These are phyloP conservation scores for Hyaloscypha hepaticicola DNA, from an alignment of 495 filamentous ascomycete genomes.

Conservation along the genomic window DNA sequence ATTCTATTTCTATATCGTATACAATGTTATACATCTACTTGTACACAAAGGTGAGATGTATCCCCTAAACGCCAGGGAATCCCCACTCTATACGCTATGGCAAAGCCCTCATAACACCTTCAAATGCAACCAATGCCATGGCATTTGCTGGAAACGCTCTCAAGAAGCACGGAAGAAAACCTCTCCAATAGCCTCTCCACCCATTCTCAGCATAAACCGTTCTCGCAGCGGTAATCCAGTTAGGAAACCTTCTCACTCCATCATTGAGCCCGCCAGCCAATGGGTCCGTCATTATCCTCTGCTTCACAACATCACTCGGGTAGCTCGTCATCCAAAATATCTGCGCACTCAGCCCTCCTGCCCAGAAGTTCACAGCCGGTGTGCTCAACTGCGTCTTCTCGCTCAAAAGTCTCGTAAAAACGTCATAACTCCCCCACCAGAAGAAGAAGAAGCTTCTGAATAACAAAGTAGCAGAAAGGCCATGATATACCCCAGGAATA, in stretches of 20 bases:
- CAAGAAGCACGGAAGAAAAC: conserved; percentile 89
- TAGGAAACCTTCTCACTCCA: conserved; percentile 64
- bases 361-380: conserved; percentile 93
- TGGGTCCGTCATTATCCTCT: conserved; percentile 94
- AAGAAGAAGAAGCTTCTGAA: conserved; percentile 95
- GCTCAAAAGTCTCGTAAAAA: conserved; percentile 67
- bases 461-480: conserved; percentile 77
- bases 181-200: conserved; percentile 82
- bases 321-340: conserved; percentile 92
- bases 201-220: conserved; percentile 76
- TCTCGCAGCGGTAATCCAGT: conserved; percentile 78
- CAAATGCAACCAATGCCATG: conserved; percentile 88
- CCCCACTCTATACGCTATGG: conserved; percentile 41
- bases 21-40: conserved; percentile 2
- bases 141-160: conserved; percentile 97
- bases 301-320: conserved; percentile 93
- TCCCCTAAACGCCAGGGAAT: background rate
- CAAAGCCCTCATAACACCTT: conserved; percentile 82
- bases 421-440: conserved; percentile 93
- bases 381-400: conserved; percentile 68
- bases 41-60: background rate
- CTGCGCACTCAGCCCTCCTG: conserved; percentile 87
- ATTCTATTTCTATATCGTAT: conserved; percentile 10
- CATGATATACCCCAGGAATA: conserved; percentile 77
- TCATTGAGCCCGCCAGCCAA: conserved; percentile 69